Evolutionary conservation across 2,329 filamentous ascomycete genomes (phyloP).

Genomic region (Colletotrichum sp.): DNA sequence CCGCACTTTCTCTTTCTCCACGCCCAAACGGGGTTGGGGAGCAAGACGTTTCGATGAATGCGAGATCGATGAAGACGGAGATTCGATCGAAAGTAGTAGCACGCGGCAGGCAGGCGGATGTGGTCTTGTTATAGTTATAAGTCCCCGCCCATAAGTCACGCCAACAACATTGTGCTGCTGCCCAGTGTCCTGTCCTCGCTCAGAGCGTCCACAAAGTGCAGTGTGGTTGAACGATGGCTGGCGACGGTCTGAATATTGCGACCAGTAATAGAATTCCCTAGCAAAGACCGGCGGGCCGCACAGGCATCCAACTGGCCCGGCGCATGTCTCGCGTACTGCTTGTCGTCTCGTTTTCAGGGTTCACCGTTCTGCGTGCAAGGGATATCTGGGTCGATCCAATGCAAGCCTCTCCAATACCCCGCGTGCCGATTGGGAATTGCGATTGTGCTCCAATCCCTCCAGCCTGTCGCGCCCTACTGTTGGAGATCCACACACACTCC

Average conservation of each 20-base stretch:
- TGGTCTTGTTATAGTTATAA: not conserved
- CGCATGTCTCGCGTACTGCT: conserved; percentile 15
- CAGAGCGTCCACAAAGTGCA: conserved; percentile 1
- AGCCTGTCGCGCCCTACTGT: not conserved
- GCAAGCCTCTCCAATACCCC: conserved; percentile 20
- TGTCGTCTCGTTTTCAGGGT: conserved; percentile 22
- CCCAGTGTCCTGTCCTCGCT: not conserved
- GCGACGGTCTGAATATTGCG: conserved; percentile 8
- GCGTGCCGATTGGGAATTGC: conserved; percentile 20
- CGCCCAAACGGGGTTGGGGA: not conserved
- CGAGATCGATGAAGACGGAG: not conserved
- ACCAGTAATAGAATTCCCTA: conserved; percentile 17
- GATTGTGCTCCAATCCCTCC: conserved; percentile 1
- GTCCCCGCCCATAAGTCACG: not conserved
- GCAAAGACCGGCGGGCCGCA: conserved; percentile 14
- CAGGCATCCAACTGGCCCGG: conserved; percentile 18
- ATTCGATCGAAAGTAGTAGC: not conserved
- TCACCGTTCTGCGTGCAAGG: conserved; percentile 19
- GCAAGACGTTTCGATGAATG: not conserved
- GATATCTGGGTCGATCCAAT: conserved; percentile 18
- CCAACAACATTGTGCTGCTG: not conserved
- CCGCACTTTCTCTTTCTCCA: not conserved
- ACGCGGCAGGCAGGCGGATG: not conserved
- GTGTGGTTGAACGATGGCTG: conserved; percentile 15
- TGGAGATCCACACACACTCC: conserved; percentile 15